Conservation (phyloP, 352 stramenopile genomes). For the Globisporangium rhizosaccharum region DNA sequence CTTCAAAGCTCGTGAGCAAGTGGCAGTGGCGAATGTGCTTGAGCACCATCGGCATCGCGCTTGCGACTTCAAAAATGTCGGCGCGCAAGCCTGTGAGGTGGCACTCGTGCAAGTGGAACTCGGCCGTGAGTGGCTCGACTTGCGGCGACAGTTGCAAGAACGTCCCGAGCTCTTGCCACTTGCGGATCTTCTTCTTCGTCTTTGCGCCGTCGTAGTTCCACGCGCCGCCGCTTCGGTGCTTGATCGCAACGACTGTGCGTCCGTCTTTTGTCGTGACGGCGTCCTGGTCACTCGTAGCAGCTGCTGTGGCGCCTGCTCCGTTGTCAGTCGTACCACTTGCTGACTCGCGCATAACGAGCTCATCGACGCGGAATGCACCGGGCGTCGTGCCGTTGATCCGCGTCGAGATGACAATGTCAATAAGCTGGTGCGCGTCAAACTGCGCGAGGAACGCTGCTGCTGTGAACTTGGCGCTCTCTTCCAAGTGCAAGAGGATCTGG, state of each 20-base stretch:
- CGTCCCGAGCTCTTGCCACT: constrained; percentile 49
- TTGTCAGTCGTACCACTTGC: constrained; percentile 2
- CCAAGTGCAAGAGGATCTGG: constrained; percentile 60
- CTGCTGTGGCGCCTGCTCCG: constrained; percentile 1
- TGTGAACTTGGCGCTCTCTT: constrained; percentile 44
- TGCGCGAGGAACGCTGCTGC: constrained; percentile 43
- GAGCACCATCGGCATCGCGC: constrained; percentile 81
- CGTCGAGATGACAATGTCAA: constrained; percentile 71
- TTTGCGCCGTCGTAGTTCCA: constrained; percentile 68
- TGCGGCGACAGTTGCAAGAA: constrained; percentile 69
- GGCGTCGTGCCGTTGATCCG: constrained; percentile 58
- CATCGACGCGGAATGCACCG: constrained; percentile 57
- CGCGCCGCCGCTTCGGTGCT: constrained; percentile 46
- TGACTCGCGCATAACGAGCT: constrained; percentile 21
- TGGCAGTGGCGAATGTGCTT: constrained; percentile 80
- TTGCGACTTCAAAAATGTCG: constrained; percentile 79
- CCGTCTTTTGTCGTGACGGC: constrained; percentile 28
- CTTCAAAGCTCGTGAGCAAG: constrained; percentile 59
- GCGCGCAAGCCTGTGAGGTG: constrained; percentile 71
- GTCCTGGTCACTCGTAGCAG: background rate
- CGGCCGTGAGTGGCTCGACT: constrained; percentile 35
- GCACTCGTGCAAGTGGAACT: constrained; percentile 41
- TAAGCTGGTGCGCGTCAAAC: constrained; percentile 40
- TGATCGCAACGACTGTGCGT: constrained; percentile 26
- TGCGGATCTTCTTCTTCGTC: constrained; percentile 48